Percentiles rank a stretch among this genome's conserved stretches.
Evolutionary conservation across 345 rosid genomes (phyloP).

Genomic region (Ceriops zippeliana): DNA sequence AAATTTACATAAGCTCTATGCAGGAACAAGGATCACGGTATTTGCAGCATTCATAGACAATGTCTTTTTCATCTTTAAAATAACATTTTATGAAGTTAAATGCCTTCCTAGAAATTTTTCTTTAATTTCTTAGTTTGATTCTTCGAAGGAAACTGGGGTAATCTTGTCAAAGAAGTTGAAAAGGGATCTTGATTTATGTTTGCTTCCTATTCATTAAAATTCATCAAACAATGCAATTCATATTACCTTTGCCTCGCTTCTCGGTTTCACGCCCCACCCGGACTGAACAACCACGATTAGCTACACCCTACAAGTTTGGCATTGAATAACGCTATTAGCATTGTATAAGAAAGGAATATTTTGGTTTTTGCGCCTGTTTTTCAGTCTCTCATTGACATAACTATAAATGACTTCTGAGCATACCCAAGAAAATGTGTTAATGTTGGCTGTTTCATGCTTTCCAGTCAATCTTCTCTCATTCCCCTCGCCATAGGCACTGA

Average conservation of each 20-base stretch:
- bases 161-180: too few relatives aligned
- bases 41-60: too few relatives aligned
- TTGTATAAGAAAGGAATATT: not conserved
- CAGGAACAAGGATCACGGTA: too few relatives aligned
- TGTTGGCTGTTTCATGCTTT: conserved; percentile 96
- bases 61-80: too few relatives aligned
- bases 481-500: conserved; percentile 96
- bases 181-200: too few relatives aligned
- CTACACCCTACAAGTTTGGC: conserved; percentile 63
- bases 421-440: conserved; percentile 93
- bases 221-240: not conserved
- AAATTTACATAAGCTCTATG: too few relatives aligned
- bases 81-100: too few relatives aligned
- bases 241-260: conserved; percentile 77
- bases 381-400: not conserved
- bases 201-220: too few relatives aligned
- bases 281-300: conserved; percentile 95
- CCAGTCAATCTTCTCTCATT: conserved; percentile 96
- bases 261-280: conserved; percentile 98
- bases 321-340: conserved; percentile 5
- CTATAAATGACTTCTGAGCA: conserved; percentile 10
- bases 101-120: not conserved
- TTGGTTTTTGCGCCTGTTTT: not conserved
- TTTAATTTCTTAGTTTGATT: not conserved
- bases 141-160: too few relatives aligned